Conservation (phyloP, 495 filamentous ascomycete genomes). For the Hypoxylon crocopeplum region DNA sequence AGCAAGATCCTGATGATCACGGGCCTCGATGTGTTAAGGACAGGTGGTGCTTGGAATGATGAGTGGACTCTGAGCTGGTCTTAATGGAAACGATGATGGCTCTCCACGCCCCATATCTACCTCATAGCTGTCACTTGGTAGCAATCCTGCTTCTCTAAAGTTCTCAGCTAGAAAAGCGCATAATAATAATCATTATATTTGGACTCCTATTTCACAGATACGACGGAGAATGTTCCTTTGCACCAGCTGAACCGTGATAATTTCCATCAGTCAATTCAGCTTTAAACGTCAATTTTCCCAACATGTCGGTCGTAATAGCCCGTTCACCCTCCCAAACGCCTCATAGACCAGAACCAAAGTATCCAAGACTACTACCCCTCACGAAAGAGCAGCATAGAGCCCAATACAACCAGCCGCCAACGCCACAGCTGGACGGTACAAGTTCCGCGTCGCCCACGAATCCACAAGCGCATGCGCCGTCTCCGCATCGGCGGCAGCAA, state of each 20-base stretch:
- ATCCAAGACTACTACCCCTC: neutral
- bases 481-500: conserved; percentile 35
- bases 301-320: too few species aligned
- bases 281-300: too few species aligned
- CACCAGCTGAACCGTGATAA: too few species aligned
- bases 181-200: neutral
- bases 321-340: too few species aligned
- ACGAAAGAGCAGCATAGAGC: conserved; percentile 16
- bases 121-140: too few species aligned
- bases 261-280: too few species aligned
- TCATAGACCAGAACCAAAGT: neutral
- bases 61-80: conserved; percentile 68
- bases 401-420: conserved; percentile 16
- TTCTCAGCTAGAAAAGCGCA: too few species aligned
- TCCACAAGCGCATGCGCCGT: conserved; percentile 54
- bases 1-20: conserved; percentile 57
- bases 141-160: too few species aligned
- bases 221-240: too few species aligned
- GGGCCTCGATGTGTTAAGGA: conserved; percentile 57
- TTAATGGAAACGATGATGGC: conserved; percentile 5
- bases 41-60: conserved; percentile 60
- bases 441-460: conserved; percentile 56
- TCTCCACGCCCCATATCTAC: too few species aligned
- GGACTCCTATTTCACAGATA: too few species aligned
- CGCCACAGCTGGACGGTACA: conserved; percentile 45